Evolutionary conservation across 164 flowering plant species (phyloP).

Genomic region (Liquidambar formosana): DNA sequence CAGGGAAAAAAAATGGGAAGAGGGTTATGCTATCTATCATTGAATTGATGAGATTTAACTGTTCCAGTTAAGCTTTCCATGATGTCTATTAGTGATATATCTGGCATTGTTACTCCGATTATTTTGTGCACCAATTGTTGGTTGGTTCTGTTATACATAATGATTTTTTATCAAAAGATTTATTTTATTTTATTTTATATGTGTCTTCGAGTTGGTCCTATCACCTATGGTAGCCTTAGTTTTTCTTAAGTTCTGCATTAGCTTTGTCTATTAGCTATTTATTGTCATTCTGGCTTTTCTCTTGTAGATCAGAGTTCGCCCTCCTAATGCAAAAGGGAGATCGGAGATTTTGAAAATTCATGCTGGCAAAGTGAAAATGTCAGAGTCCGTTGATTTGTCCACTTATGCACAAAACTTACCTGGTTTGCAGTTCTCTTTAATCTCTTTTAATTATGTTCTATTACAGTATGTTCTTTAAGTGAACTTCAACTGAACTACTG

Average conservation of each 20-base stretch:
- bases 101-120: background rate
- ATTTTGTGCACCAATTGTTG: background rate
- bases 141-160: background rate
- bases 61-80: background rate
- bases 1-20: too few relatives aligned
- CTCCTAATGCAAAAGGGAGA: conserved; percentile 94
- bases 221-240: background rate
- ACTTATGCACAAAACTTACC: conserved; percentile 85
- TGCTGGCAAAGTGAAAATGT: conserved; percentile 90
- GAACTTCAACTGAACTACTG: background rate
- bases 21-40: too few relatives aligned
- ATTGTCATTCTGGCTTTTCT: conserved; percentile 9
- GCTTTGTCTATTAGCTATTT: background rate
- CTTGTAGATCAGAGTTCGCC: conserved; percentile 75
- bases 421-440: conserved; percentile 42
- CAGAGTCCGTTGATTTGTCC: conserved; percentile 81
- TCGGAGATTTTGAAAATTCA: conserved; percentile 86
- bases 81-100: background rate
- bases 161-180: background rate
- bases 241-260: background rate
- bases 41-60: too few relatives aligned
- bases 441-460: background rate
- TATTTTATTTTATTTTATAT: too few relatives aligned
- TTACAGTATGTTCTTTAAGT: background rate
- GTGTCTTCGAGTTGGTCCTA: background rate